Percentiles rank a stretch among this genome's conserved stretches.
Evolutionary conservation across 208 protist genomes (phyloP).

Genomic region (Acanthamoeba divionensis): DNA sequence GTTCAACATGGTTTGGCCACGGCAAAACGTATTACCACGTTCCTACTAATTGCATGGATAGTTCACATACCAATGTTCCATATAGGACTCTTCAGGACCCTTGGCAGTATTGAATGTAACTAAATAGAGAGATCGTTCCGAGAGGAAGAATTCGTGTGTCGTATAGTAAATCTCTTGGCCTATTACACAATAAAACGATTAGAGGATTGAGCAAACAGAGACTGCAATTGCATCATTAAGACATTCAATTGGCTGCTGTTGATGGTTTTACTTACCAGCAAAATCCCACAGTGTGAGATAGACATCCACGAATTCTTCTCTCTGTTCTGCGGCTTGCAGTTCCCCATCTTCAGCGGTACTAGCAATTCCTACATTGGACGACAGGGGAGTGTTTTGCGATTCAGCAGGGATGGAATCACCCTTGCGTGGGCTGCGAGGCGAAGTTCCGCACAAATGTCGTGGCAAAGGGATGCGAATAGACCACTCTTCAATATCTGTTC

Average conservation of each 20-base stretch:
- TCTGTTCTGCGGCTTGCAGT: neutral
- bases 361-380: neutral
- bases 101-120: conserved; percentile 57
- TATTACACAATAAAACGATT: neutral
- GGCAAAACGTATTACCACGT: no score
- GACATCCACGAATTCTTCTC: neutral
- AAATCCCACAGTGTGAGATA: conserved; percentile 65
- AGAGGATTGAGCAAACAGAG: neutral
- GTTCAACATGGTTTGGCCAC: no score
- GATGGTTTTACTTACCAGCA: neutral
- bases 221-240: neutral
- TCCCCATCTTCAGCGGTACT: neutral
- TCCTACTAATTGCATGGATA: neutral
- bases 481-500: conserved; percentile 4
- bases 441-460: neutral
- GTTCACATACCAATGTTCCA: conserved; percentile 56
- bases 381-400: neutral
- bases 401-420: neutral
- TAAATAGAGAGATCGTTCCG: conserved; percentile 60
- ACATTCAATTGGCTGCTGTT: neutral
- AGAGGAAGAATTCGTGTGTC: conserved; percentile 69
- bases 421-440: neutral
- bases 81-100: neutral
- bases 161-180: conserved; percentile 59
- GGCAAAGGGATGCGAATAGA: neutral